Percentiles rank a stretch among this genome's conserved stretches.
These are phyloP conservation scores for Boletus eberwhitei DNA, from an alignment of 768 basidiomycete species.

Conservation along the genomic window DNA sequence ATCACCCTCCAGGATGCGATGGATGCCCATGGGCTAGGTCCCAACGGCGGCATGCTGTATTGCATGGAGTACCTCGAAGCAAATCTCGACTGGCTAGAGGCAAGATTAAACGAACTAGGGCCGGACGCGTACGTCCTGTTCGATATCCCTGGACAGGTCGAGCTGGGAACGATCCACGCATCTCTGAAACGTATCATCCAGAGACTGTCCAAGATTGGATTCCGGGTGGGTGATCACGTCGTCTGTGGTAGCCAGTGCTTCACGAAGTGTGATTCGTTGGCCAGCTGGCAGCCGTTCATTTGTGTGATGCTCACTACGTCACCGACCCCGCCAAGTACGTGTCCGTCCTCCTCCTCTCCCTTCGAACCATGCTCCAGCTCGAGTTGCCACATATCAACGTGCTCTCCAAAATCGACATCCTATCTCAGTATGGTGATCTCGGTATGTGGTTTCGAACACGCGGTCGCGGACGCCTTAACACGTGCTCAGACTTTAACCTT, in stretches of 20 bases:
- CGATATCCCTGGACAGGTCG: constrained; percentile 96
- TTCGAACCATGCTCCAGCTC: constrained; percentile 97
- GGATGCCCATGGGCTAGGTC: constrained; percentile 80
- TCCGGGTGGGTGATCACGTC: constrained; percentile 65
- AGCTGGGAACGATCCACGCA: constrained; percentile 93
- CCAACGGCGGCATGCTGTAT: constrained; percentile 94
- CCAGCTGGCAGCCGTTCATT: constrained; percentile 89
- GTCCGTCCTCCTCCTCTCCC: constrained; percentile 84
- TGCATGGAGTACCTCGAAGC: constrained; percentile 95
- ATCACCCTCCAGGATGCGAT: constrained; percentile 88
- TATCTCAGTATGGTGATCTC: constrained; percentile 85
- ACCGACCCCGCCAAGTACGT: constrained; percentile 95
- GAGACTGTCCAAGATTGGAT: constrained; percentile 67
- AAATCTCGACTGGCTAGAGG: constrained; percentile 90
- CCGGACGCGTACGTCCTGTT: constrained; percentile 85
- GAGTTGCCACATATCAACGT: constrained; percentile 99
- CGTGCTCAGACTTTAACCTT: constrained; percentile 81
- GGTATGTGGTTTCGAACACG: constrained; percentile 47
- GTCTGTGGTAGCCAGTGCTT: neutral
- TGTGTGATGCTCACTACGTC: constrained; percentile 96
- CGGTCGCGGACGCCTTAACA: constrained; percentile 1
- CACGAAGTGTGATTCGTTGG: neutral
- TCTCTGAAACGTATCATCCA: constrained; percentile 79
- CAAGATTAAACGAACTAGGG: constrained; percentile 58
- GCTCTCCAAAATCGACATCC: constrained; percentile 91